Evolutionary conservation across 2,329 filamentous ascomycete species (phyloP).

Genomic region (Endothia cerciana): DNA sequence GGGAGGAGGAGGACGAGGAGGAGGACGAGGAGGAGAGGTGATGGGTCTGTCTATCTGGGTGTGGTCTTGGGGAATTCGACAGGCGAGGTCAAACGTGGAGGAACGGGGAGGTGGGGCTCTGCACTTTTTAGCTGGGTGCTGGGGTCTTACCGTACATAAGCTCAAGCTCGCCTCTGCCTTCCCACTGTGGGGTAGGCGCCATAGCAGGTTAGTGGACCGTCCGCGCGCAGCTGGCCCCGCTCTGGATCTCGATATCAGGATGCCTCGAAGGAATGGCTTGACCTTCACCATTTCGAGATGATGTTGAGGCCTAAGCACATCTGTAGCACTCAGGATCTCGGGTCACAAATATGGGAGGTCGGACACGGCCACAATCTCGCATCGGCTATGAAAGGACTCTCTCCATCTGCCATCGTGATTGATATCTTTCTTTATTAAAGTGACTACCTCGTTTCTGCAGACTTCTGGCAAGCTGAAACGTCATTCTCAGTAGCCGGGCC

Average conservation of each 20-base stretch:
- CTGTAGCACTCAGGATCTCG: no score
- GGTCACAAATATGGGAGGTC: no score
- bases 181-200: slow-evolving; percentile 11
- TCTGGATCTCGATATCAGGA: neutral
- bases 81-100: slow-evolving; percentile 26
- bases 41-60: neutral
- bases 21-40: neutral
- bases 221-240: no score
- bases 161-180: neutral
- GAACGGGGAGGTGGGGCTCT: slow-evolving; percentile 11
- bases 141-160: slow-evolving; percentile 6
- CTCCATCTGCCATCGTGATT: neutral
- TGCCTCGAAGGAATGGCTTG: neutral
- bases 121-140: slow-evolving; percentile 10
- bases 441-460: neutral
- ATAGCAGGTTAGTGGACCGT: neutral
- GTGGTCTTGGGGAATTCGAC: neutral
- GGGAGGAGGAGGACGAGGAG: no score
- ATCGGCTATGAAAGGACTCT: no score
- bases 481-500: neutral
- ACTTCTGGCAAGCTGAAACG: neutral
- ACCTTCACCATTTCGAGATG: neutral
- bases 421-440: neutral
- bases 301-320: no score
- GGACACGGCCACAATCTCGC: neutral